A percentile compares a stretch with the other conserved stretches of the same genome.
These are phyloP conservation scores for Verticillium klebahnii DNA, from an alignment of 2,329 filamentous ascomycete genomes.

Conservation along the genomic window DNA sequence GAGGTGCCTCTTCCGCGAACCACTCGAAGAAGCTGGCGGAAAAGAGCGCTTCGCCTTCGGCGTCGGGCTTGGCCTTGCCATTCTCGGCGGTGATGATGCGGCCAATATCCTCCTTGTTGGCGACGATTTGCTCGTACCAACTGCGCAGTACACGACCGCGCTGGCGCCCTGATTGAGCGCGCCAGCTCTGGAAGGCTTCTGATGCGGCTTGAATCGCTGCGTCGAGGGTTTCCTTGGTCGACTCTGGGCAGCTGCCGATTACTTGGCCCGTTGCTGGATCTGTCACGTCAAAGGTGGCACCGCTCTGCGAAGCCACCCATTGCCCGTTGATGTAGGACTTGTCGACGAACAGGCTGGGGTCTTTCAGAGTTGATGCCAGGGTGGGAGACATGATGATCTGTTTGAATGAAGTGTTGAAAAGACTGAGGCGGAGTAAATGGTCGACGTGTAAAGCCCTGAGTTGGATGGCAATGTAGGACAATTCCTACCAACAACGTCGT, in stretches of 20 bases:
- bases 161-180: slow-evolving; percentile 51
- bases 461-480: slow-evolving; percentile 2
- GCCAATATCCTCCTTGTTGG: slow-evolving; percentile 60
- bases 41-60: slow-evolving; percentile 49
- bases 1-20: slow-evolving; percentile 55
- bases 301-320: slow-evolving; percentile 2
- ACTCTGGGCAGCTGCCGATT: slow-evolving; percentile 68
- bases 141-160: slow-evolving; percentile 52
- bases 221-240: slow-evolving; percentile 59
- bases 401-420: slow-evolving; percentile 9
- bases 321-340: slow-evolving; percentile 6
- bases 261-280: slow-evolving; percentile 63
- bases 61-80: slow-evolving; percentile 58
- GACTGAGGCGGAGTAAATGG: slow-evolving; percentile 44
- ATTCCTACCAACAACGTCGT: slow-evolving; percentile 2
- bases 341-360: slow-evolving; percentile 3
- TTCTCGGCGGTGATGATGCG: slow-evolving; percentile 65
- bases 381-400: slow-evolving; percentile 1
- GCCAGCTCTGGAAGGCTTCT: slow-evolving; percentile 54
- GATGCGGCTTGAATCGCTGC: slow-evolving; percentile 64
- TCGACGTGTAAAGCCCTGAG: slow-evolving; percentile 26
- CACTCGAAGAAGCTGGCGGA: slow-evolving; percentile 54
- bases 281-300: slow-evolving; percentile 18
- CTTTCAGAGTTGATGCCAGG: not conserved
- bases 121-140: slow-evolving; percentile 59